Evolutionary conservation across 768 basidiomycete genomes (phyloP).

Genomic region (Pisolithus orientalis): DNA sequence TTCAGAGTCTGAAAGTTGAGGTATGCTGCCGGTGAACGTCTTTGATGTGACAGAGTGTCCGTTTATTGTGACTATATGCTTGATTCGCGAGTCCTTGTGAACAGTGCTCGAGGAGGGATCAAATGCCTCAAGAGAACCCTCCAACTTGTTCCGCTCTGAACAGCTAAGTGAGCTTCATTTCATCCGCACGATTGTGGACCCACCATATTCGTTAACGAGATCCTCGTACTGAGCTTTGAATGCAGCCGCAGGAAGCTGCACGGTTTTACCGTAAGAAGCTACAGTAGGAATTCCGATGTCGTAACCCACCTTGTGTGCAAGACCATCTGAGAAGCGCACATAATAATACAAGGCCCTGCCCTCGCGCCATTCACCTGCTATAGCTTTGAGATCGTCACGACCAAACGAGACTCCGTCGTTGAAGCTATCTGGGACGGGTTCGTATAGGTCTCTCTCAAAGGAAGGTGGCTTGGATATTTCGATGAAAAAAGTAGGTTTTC

Average conservation of each 20-base stretch:
- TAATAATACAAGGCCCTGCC: constrained; percentile 47
- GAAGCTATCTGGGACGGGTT: constrained; percentile 27
- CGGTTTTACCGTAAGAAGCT: neutral
- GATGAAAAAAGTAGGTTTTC: constrained; percentile 27
- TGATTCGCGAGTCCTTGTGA: constrained; percentile 54
- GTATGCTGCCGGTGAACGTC: constrained; percentile 9
- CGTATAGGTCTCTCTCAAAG: constrained; percentile 38
- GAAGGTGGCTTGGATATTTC: constrained; percentile 32
- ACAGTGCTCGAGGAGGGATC: constrained; percentile 52
- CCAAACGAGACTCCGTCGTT: constrained; percentile 29
- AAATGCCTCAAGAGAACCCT: constrained; percentile 43
- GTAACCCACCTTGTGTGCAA: constrained; percentile 47
- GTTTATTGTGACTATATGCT: constrained; percentile 29
- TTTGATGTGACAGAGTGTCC: neutral
- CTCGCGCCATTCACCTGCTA: constrained; percentile 53
- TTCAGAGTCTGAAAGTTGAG: constrained; percentile 5
- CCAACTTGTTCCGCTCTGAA: constrained; percentile 40
- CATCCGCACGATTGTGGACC: constrained; percentile 17
- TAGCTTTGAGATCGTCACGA: constrained; percentile 31
- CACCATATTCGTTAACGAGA: constrained; percentile 54
- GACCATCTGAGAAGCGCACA: constrained; percentile 52
- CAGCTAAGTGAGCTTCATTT: constrained; percentile 4
- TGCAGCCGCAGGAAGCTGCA: constrained; percentile 37
- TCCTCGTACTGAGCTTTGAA: constrained; percentile 36
- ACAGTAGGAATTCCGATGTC: neutral